Conservation (phyloP, 1,284 basidiomycete genomes). For the Sanghuangporus baumii region DNA sequence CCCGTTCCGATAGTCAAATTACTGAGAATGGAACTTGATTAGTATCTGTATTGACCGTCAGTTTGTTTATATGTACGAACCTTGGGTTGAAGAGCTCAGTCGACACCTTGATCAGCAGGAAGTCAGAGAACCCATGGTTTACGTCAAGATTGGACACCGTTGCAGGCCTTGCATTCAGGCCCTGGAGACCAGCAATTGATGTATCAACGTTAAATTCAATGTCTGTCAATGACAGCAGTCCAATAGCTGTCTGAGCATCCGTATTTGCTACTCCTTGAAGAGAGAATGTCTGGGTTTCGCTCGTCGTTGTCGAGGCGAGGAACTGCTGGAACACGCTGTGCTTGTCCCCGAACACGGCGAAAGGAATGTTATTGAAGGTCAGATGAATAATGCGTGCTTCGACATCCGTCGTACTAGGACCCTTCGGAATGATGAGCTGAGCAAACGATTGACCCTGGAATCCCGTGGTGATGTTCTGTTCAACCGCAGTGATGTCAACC, state of each 20-base stretch:
- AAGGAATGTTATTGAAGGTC: conserved; percentile 56
- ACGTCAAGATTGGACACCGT: conserved; percentile 62
- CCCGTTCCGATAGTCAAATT: conserved; percentile 68
- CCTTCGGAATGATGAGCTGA: conserved; percentile 56
- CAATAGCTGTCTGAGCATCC: conserved; percentile 66
- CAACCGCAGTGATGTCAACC: conserved; percentile 56
- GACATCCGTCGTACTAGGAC: conserved; percentile 59
- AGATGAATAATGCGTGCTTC: conserved; percentile 57
- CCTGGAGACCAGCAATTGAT: conserved; percentile 61
- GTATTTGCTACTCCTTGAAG: conserved; percentile 57
- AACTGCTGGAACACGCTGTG: conserved; percentile 59
- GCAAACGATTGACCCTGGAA: conserved; percentile 55
- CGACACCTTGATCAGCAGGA: conserved; percentile 66
- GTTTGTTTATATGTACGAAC: conserved; percentile 27
- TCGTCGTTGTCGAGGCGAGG: conserved; percentile 58
- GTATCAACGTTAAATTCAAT: conserved; percentile 65
- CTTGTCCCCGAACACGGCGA: conserved; percentile 47
- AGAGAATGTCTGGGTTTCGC: conserved; percentile 43
- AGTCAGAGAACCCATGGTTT: conserved; percentile 61
- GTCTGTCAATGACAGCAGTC: conserved; percentile 52
- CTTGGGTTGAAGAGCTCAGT: conserved; percentile 58
- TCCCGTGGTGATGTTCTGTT: conserved; percentile 57
- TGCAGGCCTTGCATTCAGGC: conserved; percentile 56
- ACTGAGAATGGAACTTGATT: conserved; percentile 31
- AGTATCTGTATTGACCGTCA: conserved; percentile 3